A percentile compares a stretch with the other conserved stretches of the same genome.
Evolutionary conservation across 2,329 filamentous ascomycete species (phyloP).

Genomic region (Ophiostoma novo-ulmi): DNA sequence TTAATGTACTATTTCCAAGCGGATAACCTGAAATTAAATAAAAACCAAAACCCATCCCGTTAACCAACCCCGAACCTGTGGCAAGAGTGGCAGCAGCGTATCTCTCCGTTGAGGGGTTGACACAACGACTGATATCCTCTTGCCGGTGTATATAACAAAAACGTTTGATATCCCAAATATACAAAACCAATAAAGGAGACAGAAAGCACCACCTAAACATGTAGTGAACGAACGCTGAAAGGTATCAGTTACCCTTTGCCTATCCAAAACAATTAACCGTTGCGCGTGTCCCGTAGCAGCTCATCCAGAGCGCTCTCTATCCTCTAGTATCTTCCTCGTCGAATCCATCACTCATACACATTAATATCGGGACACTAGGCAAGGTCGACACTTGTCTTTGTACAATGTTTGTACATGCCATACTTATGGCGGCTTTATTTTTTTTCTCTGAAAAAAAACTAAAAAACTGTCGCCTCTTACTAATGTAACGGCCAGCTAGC

Average conservation of each 20-base stretch:
- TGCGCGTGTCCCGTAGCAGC: conserved; percentile 13
- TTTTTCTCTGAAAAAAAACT: neutral
- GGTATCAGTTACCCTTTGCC: conserved; percentile 20
- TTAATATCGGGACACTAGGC: conserved; percentile 20
- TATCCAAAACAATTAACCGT: neutral
- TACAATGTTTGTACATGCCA: conserved; percentile 9
- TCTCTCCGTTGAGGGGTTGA: neutral
- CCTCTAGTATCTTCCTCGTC: neutral
- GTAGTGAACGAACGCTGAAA: conserved; percentile 20
- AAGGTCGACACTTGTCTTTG: conserved; percentile 15
- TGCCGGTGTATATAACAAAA: conserved; percentile 19
- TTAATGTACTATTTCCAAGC: neutral
- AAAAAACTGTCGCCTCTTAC: neutral
- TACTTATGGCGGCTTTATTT: neutral
- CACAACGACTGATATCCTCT: neutral
- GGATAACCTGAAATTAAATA: neutral
- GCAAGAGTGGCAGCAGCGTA: neutral
- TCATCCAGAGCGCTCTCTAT: conserved; percentile 22
- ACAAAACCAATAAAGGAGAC: conserved; percentile 6
- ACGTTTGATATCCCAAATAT: conserved; percentile 10
- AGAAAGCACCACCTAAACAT: neutral
- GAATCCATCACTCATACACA: conserved; percentile 14
- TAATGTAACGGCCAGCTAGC: neutral
- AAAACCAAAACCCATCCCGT: neutral
- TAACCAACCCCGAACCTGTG: conserved; percentile 6